phyloP scores from a whole-genome alignment of 2,329 filamentous ascomycete species.

The Colletotrichum gloeosporioides region DNA sequence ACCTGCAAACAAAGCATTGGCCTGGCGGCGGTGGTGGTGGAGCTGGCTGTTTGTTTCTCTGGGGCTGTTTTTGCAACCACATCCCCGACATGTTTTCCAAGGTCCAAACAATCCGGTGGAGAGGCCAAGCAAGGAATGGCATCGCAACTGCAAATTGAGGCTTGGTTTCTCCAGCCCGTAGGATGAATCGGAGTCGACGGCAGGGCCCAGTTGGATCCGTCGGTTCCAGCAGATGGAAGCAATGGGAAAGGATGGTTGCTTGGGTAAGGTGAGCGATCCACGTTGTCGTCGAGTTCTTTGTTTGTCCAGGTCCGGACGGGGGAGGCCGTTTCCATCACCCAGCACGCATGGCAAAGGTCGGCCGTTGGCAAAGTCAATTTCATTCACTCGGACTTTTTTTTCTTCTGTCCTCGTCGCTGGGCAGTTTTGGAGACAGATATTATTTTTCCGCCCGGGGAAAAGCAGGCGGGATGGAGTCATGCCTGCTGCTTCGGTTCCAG shows the following conservation, averaged over 20 bases:
- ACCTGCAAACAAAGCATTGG: not conserved
- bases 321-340: not conserved
- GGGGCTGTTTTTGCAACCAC: not conserved
- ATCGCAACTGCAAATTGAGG: not conserved
- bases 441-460: not conserved
- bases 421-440: not conserved
- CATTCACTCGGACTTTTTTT: not conserved
- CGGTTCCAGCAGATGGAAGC: not conserved
- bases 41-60: constrained; percentile 7
- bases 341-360: not conserved
- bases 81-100: constrained; percentile 6
- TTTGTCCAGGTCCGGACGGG: not conserved
- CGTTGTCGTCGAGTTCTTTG: not conserved
- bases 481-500: not conserved
- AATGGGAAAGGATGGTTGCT: not conserved
- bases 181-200: not conserved
- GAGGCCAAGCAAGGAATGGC: constrained; percentile 1
- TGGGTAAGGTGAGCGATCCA: not conserved
- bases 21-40: not conserved
- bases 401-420: not conserved
- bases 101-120: constrained; percentile 5
- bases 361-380: not conserved
- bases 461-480: not conserved
- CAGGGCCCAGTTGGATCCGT: not conserved
- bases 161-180: not conserved